Evolutionary conservation across 805 yeast genomes (phyloP).

Genomic region (Metschnikowia chrysomelidarum): DNA sequence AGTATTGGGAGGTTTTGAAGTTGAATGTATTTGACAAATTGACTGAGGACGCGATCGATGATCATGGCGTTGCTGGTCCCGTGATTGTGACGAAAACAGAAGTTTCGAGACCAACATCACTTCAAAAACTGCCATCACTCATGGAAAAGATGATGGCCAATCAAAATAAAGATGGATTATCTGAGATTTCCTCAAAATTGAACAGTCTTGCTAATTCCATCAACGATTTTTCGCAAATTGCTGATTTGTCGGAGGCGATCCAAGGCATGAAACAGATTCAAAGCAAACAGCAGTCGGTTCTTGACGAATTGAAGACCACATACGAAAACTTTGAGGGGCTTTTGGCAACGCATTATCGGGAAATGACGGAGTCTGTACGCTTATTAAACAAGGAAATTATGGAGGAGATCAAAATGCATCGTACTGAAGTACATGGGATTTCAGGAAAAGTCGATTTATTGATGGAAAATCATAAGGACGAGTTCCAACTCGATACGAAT

Average conservation of each 20-base stretch:
- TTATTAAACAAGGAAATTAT: constrained; percentile 36
- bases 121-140: constrained; percentile 31
- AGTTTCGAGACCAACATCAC: constrained; percentile 3
- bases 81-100: constrained; percentile 26
- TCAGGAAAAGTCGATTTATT: constrained; percentile 39
- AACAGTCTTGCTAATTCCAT: constrained; percentile 9
- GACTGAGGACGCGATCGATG: constrained; percentile 54
- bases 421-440: constrained; percentile 31
- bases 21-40: constrained; percentile 55
- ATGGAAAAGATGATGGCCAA: constrained; percentile 34
- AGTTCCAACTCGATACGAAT: constrained; percentile 22
- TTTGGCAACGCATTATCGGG: constrained; percentile 30
- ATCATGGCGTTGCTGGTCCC: constrained; percentile 50
- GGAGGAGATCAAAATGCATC: constrained; percentile 43
- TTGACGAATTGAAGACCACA: constrained; percentile 20
- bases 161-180: constrained; percentile 7
- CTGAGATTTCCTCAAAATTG: constrained; percentile 13
- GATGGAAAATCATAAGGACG: constrained; percentile 41
- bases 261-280: constrained; percentile 20
- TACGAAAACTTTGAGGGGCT: constrained; percentile 27
- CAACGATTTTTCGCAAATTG: constrained; percentile 10
- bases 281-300: constrained; percentile 17
- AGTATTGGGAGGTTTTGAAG: constrained; percentile 63
- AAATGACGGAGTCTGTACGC: constrained; percentile 31
- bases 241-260: constrained; percentile 14